A percentile compares a stretch with the other conserved stretches of the same genome.
Evolutionary conservation across 1,284 basidiomycete genomes (phyloP).

Genomic region (Volvariella surrecta): DNA sequence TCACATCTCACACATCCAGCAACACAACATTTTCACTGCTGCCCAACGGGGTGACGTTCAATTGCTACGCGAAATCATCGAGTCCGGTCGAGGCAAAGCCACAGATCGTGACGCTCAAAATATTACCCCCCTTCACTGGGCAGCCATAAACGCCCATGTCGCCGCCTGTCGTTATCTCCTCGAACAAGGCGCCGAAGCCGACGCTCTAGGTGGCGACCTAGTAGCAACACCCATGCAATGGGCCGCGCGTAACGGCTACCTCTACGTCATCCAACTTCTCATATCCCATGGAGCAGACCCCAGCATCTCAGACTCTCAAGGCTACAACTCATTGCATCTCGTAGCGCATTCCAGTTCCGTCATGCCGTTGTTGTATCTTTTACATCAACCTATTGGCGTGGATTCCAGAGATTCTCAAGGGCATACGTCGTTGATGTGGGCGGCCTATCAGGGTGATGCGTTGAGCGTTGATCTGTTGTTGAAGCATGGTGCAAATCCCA

Average conservation of each 20-base stretch:
- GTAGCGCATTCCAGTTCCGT: slow-evolving; percentile 91
- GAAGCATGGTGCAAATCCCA: slow-evolving; percentile 78
- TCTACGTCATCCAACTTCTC: slow-evolving; percentile 91
- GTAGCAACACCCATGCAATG: slow-evolving; percentile 97
- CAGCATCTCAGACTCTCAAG: slow-evolving; percentile 85
- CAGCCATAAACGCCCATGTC: slow-evolving; percentile 88
- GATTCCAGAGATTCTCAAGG: slow-evolving; percentile 88
- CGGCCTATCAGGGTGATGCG: slow-evolving; percentile 97
- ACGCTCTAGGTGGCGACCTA: slow-evolving; percentile 91
- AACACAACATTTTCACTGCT: slow-evolving; percentile 71
- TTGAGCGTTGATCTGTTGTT: slow-evolving; percentile 90
- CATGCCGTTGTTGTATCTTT: slow-evolving; percentile 89
- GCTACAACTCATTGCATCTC: slow-evolving; percentile 94
- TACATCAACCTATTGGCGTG: slow-evolving; percentile 86
- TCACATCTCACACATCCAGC: slow-evolving; percentile 1
- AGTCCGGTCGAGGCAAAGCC: slow-evolving; percentile 65
- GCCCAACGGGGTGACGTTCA: slow-evolving; percentile 83
- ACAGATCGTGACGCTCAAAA: slow-evolving; percentile 85
- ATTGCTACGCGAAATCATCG: slow-evolving; percentile 60
- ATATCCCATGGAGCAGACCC: slow-evolving; percentile 89
- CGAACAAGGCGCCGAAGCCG: slow-evolving; percentile 92
- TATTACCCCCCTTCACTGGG: slow-evolving; percentile 96
- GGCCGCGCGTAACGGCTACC: slow-evolving; percentile 94
- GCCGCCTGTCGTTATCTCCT: slow-evolving; percentile 75
- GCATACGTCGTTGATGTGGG: slow-evolving; percentile 98